These are phyloP conservation scores for Tilletia setariae DNA, from an alignment of 1,284 basidiomycete genomes.

Conservation along the genomic window DNA sequence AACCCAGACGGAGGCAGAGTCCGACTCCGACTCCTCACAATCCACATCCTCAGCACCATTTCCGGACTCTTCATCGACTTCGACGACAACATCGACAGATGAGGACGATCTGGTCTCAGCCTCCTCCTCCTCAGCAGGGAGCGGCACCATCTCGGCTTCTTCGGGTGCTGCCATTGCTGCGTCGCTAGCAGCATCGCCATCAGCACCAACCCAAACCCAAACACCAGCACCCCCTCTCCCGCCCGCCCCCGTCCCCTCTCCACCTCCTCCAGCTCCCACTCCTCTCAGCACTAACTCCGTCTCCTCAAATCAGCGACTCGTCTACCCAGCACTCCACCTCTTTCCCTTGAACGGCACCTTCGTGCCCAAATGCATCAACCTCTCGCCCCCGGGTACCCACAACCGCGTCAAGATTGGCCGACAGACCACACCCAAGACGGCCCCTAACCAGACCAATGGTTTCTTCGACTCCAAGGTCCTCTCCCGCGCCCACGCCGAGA, in stretches of 20 bases:
- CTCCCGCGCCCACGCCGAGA: conserved; percentile 91
- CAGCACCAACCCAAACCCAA: neutral
- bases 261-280: neutral
- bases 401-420: conserved; percentile 84
- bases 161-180: neutral
- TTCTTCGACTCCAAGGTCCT: conserved; percentile 98
- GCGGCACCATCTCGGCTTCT: neutral
- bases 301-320: conserved; percentile 31
- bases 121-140: conserved; percentile 9
- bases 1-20: too few relatives aligned
- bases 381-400: conserved; percentile 61
- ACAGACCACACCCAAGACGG: conserved; percentile 94
- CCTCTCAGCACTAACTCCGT: neutral
- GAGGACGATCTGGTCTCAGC: too few relatives aligned
- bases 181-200: conserved; percentile 1
- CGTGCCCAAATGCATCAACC: conserved; percentile 88
- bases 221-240: neutral
- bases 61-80: neutral
- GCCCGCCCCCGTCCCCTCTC: neutral
- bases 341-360: conserved; percentile 96
- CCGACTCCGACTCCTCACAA: neutral
- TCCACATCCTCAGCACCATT: neutral
- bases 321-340: conserved; percentile 58
- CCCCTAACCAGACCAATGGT: conserved; percentile 89
- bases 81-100: neutral